Evolutionary conservation across 306 rosid species (phyloP).

Genomic region (Purshia tridentata): DNA sequence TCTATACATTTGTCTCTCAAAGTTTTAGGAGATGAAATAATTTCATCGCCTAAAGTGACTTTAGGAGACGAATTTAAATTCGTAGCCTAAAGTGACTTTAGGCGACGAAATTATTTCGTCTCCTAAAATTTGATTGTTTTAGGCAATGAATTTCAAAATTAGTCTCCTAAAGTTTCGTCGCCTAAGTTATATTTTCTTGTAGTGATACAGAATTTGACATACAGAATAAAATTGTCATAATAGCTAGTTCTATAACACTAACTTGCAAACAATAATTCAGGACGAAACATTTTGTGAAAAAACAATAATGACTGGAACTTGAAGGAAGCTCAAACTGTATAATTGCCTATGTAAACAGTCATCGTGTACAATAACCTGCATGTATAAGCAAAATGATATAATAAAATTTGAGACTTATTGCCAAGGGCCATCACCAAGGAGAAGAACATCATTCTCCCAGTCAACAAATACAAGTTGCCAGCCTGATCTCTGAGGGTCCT

Average conservation of each 20-base stretch:
- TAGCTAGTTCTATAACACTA: not conserved
- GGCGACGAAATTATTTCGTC: too few species aligned
- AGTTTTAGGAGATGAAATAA: too few species aligned
- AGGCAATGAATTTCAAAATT: too few species aligned
- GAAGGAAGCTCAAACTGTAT: not conserved
- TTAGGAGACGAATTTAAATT: too few species aligned
- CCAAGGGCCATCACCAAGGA: constrained; percentile 84
- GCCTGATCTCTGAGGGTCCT: constrained; percentile 91
- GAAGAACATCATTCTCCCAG: constrained; percentile 81
- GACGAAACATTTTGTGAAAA: not conserved
- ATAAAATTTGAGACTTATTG: constrained; percentile 50
- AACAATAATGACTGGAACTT: not conserved
- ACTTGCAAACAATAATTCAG: not conserved
- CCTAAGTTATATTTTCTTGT: too few species aligned
- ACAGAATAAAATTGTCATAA: not conserved
- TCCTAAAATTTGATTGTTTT: too few species aligned
- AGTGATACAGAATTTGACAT: not conserved
- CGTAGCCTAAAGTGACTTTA: too few species aligned
- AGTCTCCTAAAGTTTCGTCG: too few species aligned
- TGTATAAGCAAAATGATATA: not conserved
- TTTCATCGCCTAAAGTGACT: too few species aligned
- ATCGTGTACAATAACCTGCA: constrained; percentile 2
- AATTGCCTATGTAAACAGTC: not conserved
- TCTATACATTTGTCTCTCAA: too few species aligned
- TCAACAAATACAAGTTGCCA: constrained; percentile 93